Percentiles rank a stretch among this genome's conserved stretches.
Evolutionary conservation across 768 basidiomycete genomes (phyloP).

Genomic region (Antrodiella citrinella): DNA sequence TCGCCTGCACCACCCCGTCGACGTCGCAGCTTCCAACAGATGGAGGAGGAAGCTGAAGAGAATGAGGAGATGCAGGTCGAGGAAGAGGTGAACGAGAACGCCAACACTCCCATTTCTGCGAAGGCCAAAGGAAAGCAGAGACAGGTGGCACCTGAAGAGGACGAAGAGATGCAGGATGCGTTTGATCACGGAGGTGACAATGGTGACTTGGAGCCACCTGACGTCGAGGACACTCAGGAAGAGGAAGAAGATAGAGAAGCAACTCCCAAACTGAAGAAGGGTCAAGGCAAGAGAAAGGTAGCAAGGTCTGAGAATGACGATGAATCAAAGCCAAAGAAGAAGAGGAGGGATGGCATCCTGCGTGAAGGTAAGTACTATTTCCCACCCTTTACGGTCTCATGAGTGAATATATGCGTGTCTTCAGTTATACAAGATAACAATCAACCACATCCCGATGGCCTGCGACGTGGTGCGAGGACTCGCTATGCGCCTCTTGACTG

Average conservation of each 20-base stretch:
- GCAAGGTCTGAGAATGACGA: slow-evolving; percentile 15
- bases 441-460: slow-evolving; percentile 29
- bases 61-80: slow-evolving; percentile 18
- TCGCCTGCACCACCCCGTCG: background rate
- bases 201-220: background rate
- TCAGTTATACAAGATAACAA: slow-evolving; percentile 21
- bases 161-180: slow-evolving; percentile 4
- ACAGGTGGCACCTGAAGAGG: slow-evolving; percentile 2
- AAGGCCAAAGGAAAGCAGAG: slow-evolving; percentile 23
- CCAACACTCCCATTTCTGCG: slow-evolving; percentile 13
- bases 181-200: background rate
- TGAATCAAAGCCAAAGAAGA: slow-evolving; percentile 15
- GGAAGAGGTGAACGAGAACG: slow-evolving; percentile 1
- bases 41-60: slow-evolving; percentile 32
- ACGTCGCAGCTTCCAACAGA: slow-evolving; percentile 5
- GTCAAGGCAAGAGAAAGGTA: slow-evolving; percentile 3
- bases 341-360: slow-evolving; percentile 19
- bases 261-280: slow-evolving; percentile 14
- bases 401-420: background rate
- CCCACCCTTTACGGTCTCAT: background rate
- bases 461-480: slow-evolving; percentile 65
- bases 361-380: slow-evolving; percentile 16
- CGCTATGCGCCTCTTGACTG: slow-evolving; percentile 73
- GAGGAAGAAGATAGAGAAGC: slow-evolving; percentile 17
- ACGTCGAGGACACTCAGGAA: slow-evolving; percentile 11